phyloP scores from a whole-genome alignment of 2,329 filamentous ascomycete species.

The Botrytis elliptica region DNA sequence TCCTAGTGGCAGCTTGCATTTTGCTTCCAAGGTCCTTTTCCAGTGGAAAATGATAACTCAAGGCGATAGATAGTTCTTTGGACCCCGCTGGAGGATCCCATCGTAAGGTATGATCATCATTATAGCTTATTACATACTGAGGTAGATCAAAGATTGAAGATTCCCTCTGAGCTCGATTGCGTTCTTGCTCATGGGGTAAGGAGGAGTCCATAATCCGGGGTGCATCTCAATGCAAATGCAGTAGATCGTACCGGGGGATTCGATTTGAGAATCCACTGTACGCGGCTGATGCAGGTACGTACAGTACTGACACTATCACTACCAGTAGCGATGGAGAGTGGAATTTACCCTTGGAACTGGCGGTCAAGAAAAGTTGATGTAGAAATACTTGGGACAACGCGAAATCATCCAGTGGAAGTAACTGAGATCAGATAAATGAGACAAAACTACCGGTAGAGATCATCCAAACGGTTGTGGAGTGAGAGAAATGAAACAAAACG shows the following conservation, averaged over 20 bases:
- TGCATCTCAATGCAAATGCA: conserved; percentile 15
- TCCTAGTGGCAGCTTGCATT: conserved; percentile 27
- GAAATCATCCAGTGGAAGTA: not conserved
- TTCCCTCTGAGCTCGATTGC: conserved; percentile 17
- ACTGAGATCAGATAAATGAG: not conserved
- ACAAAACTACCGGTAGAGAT: conserved; percentile 6
- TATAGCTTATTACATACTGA: conserved; percentile 25
- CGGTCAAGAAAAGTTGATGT: conserved; percentile 13
- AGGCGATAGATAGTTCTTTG: conserved; percentile 26
- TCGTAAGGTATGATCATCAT: conserved; percentile 26
- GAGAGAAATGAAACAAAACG: conserved; percentile 10
- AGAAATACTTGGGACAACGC: not conserved
- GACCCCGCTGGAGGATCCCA: conserved; percentile 26
- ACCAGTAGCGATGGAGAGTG: not conserved
- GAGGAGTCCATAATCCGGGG: conserved; percentile 14
- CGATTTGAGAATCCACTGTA: conserved; percentile 2
- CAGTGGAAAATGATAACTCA: conserved; percentile 30
- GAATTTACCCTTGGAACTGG: not conserved
- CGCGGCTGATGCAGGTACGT: conserved; percentile 1
- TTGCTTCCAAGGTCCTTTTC: conserved; percentile 25
- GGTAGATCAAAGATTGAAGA: conserved; percentile 22
- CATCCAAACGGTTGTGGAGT: conserved; percentile 5
- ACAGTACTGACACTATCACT: not conserved
- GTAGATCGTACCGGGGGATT: not conserved
- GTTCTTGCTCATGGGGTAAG: conserved; percentile 12